A percentile compares a stretch with the other conserved stretches of the same genome.
These are phyloP conservation scores for Combretum micranthum DNA, from an alignment of 345 rosid species.

Conservation along the genomic window DNA sequence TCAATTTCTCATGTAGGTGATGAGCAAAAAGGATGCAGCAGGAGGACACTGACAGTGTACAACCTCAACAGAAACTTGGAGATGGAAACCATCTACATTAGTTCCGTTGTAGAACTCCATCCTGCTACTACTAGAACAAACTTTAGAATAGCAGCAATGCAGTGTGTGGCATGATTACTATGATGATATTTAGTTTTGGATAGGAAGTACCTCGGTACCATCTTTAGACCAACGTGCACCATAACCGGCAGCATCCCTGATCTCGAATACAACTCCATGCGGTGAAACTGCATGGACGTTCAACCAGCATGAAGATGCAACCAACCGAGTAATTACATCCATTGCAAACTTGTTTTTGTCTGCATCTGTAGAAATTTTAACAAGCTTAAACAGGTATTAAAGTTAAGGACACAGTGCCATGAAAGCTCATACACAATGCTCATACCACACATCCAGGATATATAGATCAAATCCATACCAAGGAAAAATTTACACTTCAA, in stretches of 20 bases:
- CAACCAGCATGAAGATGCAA: conserved; percentile 50
- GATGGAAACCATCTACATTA: no score
- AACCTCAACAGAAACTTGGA: no score
- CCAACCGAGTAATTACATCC: conserved; percentile 32
- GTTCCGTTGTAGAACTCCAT: no score
- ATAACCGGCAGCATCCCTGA: conserved; percentile 53
- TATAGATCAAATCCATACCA: no score
- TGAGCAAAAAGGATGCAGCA: no score
- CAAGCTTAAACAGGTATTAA: neutral
- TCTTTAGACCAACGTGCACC: conserved; percentile 76
- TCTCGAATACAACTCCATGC: conserved; percentile 64
- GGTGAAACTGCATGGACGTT: conserved; percentile 58
- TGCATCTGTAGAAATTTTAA: conserved; percentile 31
- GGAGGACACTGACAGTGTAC: no score
- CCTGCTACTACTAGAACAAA: no score
- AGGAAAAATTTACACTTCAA: no score
- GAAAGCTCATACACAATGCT: neutral
- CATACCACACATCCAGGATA: no score
- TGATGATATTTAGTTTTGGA: neutral
- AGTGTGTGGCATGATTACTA: neutral
- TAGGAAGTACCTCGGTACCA: conserved; percentile 51
- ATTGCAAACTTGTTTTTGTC: conserved; percentile 48
- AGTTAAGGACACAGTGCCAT: neutral
- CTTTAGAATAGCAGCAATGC: no score
- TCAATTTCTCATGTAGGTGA: no score